These are phyloP conservation scores for Pterulicium gracile DNA, from an alignment of 1,284 basidiomycete genomes.

Conservation along the genomic window DNA sequence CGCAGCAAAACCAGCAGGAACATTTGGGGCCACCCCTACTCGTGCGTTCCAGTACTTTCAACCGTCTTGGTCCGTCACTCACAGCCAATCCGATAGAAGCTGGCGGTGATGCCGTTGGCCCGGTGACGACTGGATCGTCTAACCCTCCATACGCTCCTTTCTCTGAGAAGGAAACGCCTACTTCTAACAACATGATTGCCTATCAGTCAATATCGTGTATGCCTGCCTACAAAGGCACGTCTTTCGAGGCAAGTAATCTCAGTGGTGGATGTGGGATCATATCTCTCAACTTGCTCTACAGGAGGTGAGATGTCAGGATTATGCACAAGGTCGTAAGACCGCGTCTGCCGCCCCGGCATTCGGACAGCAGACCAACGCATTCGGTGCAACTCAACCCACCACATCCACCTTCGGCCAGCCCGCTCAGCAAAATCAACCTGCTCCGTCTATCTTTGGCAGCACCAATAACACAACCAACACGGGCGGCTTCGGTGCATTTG, in stretches of 20 bases:
- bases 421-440: slow-evolving; percentile 15
- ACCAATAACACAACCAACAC: slow-evolving; percentile 18
- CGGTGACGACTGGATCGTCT: slow-evolving; percentile 53
- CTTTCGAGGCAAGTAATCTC: slow-evolving; percentile 50
- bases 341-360: slow-evolving; percentile 26
- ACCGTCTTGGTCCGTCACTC: slow-evolving; percentile 6
- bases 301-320: slow-evolving; percentile 71
- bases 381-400: slow-evolving; percentile 29
- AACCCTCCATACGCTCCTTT: slow-evolving; percentile 45
- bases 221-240: slow-evolving; percentile 56
- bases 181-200: slow-evolving; percentile 32
- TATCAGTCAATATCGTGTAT: slow-evolving; percentile 71
- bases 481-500: slow-evolving; percentile 26
- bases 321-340: slow-evolving; percentile 65
- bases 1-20: slow-evolving; percentile 35
- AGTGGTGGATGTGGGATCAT: slow-evolving; percentile 5
- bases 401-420: slow-evolving; percentile 11
- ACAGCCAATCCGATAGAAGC: slow-evolving; percentile 15
- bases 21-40: slow-evolving; percentile 31
- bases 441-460: slow-evolving; percentile 23
- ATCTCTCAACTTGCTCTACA: slow-evolving; percentile 16
- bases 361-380: slow-evolving; percentile 20
- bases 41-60: slow-evolving; percentile 15
- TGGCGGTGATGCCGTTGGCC: slow-evolving; percentile 24
- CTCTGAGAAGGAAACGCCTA: slow-evolving; percentile 48